Base-by-base conservation (phyloP, 2,329 filamentous ascomycete species). In the Neofusicoccum kwambonambiense region DNA sequence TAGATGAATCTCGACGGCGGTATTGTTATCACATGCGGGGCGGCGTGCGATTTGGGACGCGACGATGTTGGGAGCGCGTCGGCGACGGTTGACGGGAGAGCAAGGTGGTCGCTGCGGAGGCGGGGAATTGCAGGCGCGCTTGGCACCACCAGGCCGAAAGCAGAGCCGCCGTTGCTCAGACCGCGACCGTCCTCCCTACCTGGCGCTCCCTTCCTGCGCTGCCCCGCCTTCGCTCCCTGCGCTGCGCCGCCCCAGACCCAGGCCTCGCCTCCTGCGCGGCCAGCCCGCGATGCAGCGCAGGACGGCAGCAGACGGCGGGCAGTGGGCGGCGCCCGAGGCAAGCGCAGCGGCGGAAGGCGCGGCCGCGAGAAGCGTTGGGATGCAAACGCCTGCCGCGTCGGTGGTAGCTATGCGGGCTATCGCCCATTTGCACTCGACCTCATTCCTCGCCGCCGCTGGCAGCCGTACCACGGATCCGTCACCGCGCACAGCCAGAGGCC, bases 381-480 rank as follows among this genome's bases (percentile, higher is more conserved):
- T 47, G 56, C 41, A 60, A 60, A 45, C 56, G 56, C 56, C 41
- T 34, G 37, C 8, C 52, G 52, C 52, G 37, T 42, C 31, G 52
- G 37, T 19, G 52, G 56, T 60, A 60, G 56, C 42, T 60, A 60
- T 60, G 56, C 56, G 41, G 22, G n/a, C 56, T 60, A 60, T 47
- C 15, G 44, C 56, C 12, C 56, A 45, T 60, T 47, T 37, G 56
- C 45, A 50, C 31, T 64, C 41, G 51, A 22, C 51, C 9, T 49
- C 61, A 64, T 64, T 64, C 62, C 62, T 57, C 62, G 31, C 17
- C 62, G 39, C 47, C 27, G 49, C 49, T 50, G 37, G 22, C n/a
- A 63, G 45, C 61, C 41, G 62, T 64, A 64, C 62, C 62, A 58
- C 62, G 62, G 62, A 64, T 64, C 44, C 22, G 51, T 54, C 62